Evolutionary conservation across 2,329 filamentous ascomycete genomes (phyloP), one percentile per base, ranked within the genome.

Genomic region (Ophiostoma novo-ulmi): DNA sequence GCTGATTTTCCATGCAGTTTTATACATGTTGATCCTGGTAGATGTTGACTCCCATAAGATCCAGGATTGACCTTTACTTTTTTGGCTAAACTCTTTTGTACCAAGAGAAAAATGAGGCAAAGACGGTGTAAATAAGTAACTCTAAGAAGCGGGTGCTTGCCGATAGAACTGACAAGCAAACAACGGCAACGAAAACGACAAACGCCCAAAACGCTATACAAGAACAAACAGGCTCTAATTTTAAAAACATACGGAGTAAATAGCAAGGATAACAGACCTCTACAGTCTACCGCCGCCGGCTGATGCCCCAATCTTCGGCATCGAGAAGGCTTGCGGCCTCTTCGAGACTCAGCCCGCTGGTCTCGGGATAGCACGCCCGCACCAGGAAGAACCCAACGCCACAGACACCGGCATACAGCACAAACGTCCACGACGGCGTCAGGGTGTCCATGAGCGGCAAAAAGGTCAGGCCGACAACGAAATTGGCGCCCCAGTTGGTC

Each of bases 401-500:
- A 77, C 93, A 97, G 1, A 97, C 81, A 0, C 78, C 75, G 0
- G 90, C 90, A 80, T 97, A 98, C n/a, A 91, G 78, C 0, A 87
- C 85, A 81, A 98, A 97, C 0, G 93, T 96, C 82, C 88, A 90
- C 7, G 85, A 83, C 0, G 93, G 90, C 6, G 87, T 90, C 74
- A 97, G 77, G 11, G 82, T 79, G 72, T 94, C 88, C 90, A 97
- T 93, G 83, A 97, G 85, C 0, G 93, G 93, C 75, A 98, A 78
- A 76, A 98, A 98, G 0, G 92, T 95, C 72, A 97, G 81, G 0
- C 93, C 94, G 1, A 97, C 85, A 22, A 95, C 78, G 72, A 96
- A 95, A 78, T 98, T 98, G 35, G 90, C 89, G 4, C 85, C 86
- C 94, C 94, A 98, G 77, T 88, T 97, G 7, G 92, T 96, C 5